Base-by-base conservation (phyloP, 495 filamentous ascomycete species). In the Parmelia sp. region DNA sequence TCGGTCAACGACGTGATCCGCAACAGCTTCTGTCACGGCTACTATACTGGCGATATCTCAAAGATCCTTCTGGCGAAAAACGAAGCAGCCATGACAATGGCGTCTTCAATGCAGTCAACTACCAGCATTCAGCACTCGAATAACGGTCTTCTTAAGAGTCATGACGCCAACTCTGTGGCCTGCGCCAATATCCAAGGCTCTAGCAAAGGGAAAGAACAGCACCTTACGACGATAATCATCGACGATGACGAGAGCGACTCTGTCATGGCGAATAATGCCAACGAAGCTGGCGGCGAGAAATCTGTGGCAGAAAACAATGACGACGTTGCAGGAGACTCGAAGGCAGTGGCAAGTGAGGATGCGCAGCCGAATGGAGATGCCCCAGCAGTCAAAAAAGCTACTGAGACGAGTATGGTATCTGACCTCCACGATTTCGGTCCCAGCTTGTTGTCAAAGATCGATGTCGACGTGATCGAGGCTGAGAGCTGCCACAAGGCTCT, bases 1-100 rank as follows among this genome's bases (percentile, higher is more conserved):
- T 77, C 75, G 37, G 73, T 72, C 36, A 64, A 70, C 36, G 75
- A 77, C 61, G 66, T 77, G 47, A 65, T 76, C 64, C 62, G 69
- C 31, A 58, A 71, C 56, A 73, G 72, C 60, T 74, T 71, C 57
- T 63, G 62, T 33, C 63, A 58, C 39, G 74, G 74, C 35, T 74
- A 71, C 67, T 68, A 72, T 33, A 57, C 67, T 45, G 61, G 45
- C 10, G 40, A 63, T 19, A 21, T 47, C 12, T 9, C 59, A 31
- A 47, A 58, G 29, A 21, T 51, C 31, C 33, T 45, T 21, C 9
- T 35, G 21, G 23, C 62, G 11, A 25, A 45, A 2, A 58, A 45
- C 27, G 53, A 59, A 31, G 23, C 37, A 45, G 51, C n/a, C n/a
- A 64, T 64, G 55, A 64, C 56, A 23, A 64, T 64, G 51, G 56